phyloP scores from a whole-genome alignment of 140 eudicot genomes.

The Anethum foeniculum region DNA sequence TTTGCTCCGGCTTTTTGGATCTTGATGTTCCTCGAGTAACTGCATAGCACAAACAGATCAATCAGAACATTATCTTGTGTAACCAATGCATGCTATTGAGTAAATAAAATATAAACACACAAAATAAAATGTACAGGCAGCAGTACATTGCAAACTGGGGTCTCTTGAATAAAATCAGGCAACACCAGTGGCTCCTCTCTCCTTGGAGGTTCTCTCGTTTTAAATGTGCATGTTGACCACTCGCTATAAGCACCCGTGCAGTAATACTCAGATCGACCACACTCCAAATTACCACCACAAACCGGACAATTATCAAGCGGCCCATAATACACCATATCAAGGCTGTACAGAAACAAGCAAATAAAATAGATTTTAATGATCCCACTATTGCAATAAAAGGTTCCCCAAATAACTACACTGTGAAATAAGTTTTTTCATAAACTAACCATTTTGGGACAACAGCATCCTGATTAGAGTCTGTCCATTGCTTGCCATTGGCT shows the following conservation, averaged over 20 bases:
- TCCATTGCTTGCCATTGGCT: conserved; percentile 34
- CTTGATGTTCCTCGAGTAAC: conserved; percentile 45
- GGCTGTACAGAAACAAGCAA: conserved; percentile 31
- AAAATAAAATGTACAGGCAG: not conserved
- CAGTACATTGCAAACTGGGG: conserved; percentile 45
- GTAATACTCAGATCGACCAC: conserved; percentile 23
- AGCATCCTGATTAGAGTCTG: conserved; percentile 39
- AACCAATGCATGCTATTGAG: not conserved
- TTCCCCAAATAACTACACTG: no score
- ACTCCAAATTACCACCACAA: conserved; percentile 45
- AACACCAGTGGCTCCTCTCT: conserved; percentile 32
- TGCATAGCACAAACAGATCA: conserved; percentile 13
- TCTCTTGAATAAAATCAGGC: conserved; percentile 46
- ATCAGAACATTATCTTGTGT: not conserved
- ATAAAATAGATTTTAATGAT: no score
- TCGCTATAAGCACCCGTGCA: conserved; percentile 57
- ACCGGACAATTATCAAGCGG: conserved; percentile 45
- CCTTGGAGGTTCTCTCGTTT: conserved; percentile 52
- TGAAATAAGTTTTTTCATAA: not conserved
- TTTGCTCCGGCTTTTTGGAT: conserved; percentile 32
- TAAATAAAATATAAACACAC: no score
- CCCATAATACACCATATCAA: conserved; percentile 71
- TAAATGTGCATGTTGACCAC: conserved; percentile 69
- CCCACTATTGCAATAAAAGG: no score
- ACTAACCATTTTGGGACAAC: conserved; percentile 60